phyloP scores from a whole-genome alignment of 1,139 yeast species.

The Petasospora fabianii region DNA sequence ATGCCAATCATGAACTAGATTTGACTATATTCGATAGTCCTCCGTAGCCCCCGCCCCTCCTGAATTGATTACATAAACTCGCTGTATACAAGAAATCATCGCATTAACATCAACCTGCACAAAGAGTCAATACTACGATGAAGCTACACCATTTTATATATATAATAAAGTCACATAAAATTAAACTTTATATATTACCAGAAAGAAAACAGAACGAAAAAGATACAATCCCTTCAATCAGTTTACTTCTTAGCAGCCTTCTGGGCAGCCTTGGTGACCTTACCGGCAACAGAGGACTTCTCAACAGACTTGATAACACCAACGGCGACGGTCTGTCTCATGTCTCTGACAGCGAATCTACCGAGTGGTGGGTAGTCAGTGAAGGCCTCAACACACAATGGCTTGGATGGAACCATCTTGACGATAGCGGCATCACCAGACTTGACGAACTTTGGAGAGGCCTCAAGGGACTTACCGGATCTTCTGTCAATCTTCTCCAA shows the following conservation, averaged over 20 bases:
- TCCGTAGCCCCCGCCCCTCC: too few relatives aligned
- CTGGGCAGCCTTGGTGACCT: constrained; percentile 99
- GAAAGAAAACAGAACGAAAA: not conserved
- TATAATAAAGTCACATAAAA: constrained; percentile 6
- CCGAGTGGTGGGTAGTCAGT: constrained; percentile 57
- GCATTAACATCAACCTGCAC: too few relatives aligned
- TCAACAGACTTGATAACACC: constrained; percentile 99
- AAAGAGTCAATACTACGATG: too few relatives aligned
- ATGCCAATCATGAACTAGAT: too few relatives aligned
- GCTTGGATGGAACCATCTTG: constrained; percentile 90
- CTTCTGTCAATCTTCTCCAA: constrained; percentile 91
- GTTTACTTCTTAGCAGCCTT: constrained; percentile 88
- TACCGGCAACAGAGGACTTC: constrained; percentile 89
- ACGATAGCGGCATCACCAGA: constrained; percentile 94
- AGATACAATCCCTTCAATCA: constrained; percentile 4
- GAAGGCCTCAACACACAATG: constrained; percentile 97
- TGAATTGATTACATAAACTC: too few relatives aligned
- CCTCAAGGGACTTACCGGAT: constrained; percentile 86
- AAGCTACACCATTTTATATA: too few relatives aligned
- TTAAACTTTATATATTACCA: constrained; percentile 3
- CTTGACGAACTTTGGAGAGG: constrained; percentile 80
- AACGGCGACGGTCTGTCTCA: constrained; percentile 87
- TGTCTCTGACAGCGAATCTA: constrained; percentile 99
- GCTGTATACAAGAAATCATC: too few relatives aligned
- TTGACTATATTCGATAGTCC: too few relatives aligned